Base-by-base conservation (phyloP, 768 basidiomycete genomes). In the Rhodotorula paludigena region DNA sequence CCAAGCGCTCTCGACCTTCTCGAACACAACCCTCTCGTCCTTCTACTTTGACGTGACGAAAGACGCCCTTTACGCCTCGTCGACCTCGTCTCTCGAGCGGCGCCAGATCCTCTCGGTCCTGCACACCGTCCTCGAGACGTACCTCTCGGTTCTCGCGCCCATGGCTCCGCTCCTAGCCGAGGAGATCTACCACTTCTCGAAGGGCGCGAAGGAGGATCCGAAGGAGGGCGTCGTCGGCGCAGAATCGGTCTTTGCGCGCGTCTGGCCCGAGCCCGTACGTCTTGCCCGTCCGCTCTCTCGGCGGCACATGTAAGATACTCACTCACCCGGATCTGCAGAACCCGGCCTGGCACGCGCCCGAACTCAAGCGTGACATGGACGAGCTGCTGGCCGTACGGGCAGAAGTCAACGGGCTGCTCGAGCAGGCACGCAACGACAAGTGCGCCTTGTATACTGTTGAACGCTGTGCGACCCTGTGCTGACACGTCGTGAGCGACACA, bases 11-110 rank as follows among this genome's bases (percentile, higher is more conserved):
- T 84, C 83, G 45, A 84, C 87, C 70, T 97, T 96, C 71, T 84
- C 86, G 36, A 91, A 90, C 74, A 82, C 86, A 65, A 89, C 88
- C 0, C 82, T 97, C 30, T 97, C 94, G 1, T 87, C 91, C 0
- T 80, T 94, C 39, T 98, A 97, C 78, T 90, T 97, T 69, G 92
- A 93, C 74, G 86, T 89, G 56, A 89, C 86, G 41, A 96, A 96
- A 59, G 94, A 98, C 77, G 83, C 83, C 52, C 79, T 99, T 16
- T 97, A 99, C 75, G 89, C 90, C 41, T 83, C 89, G 73, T 76
- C 79, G 15, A 61, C 78, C 5, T 73, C 81, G 30, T 83, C 83
- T 65, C 72, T 77, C 5, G 81, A 85, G 48, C 85, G 94, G 21
- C 81, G 84, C 56, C 84, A 83, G 1, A 82, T 89, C 21, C 77